A percentile compares a stretch with the other conserved stretches of the same genome.
These are phyloP conservation scores for Penicillium sp. DNA, from an alignment of 2,329 filamentous ascomycete genomes.

Conservation along the genomic window DNA sequence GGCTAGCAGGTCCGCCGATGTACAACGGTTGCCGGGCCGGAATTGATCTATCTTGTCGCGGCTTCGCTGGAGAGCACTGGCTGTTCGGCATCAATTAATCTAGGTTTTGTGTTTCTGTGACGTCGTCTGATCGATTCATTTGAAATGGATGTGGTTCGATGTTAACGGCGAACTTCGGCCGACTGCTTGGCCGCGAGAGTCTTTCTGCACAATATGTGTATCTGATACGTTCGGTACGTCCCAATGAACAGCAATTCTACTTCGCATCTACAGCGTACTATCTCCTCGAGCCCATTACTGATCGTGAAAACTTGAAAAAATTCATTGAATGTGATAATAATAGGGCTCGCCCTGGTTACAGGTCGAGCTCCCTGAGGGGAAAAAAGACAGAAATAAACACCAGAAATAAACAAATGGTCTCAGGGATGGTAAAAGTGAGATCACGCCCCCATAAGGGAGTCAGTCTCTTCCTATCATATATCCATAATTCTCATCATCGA, in stretches of 20 bases:
- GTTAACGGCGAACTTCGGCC: background rate
- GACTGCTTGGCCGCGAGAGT: background rate
- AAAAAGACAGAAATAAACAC: background rate
- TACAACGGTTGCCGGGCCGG: background rate
- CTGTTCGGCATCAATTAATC: background rate
- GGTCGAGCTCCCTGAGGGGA: background rate
- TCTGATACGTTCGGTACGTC: background rate
- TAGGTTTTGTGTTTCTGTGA: background rate
- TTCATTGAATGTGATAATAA: background rate
- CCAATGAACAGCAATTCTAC: too few relatives aligned
- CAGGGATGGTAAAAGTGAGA: slow-evolving; percentile 44
- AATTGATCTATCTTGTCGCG: background rate
- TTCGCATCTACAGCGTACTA: background rate
- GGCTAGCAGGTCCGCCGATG: background rate
- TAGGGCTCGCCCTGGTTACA: background rate
- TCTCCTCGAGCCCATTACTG: background rate
- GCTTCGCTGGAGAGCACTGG: background rate
- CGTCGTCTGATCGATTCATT: background rate
- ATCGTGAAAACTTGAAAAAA: background rate
- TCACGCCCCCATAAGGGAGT: slow-evolving; percentile 41
- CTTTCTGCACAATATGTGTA: background rate
- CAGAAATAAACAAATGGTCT: slow-evolving; percentile 31
- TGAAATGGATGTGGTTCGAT: background rate
- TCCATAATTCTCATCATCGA: slow-evolving; percentile 47
- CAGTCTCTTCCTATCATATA: slow-evolving; percentile 52